Conservation (phyloP, 2,329 filamentous ascomycete genomes). For the Trichoderma simmonsii region DNA sequence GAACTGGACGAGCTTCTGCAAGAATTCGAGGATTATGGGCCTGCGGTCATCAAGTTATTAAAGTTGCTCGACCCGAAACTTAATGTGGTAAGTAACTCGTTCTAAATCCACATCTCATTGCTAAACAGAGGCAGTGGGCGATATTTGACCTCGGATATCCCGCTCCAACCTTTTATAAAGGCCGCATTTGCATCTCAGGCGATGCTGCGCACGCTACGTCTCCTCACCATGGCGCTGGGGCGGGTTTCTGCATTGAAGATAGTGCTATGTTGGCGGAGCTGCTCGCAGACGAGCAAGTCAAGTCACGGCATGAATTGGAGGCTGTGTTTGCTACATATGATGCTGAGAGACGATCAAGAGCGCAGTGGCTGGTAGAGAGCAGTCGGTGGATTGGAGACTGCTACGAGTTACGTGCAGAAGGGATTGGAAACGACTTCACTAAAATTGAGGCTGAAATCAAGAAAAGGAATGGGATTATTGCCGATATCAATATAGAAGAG, state of each 20-base stretch:
- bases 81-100: too few relatives aligned
- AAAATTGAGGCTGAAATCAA: too few relatives aligned
- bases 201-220: slow-evolving; percentile 27
- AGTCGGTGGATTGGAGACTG: slow-evolving; percentile 7
- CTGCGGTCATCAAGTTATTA: too few relatives aligned
- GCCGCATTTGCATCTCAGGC: slow-evolving; percentile 24
- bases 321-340: slow-evolving; percentile 7
- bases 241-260: slow-evolving; percentile 24
- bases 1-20: neutral
- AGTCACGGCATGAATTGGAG: neutral
- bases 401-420: neutral
- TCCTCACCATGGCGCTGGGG: slow-evolving; percentile 28
- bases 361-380: slow-evolving; percentile 21
- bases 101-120: too few relatives aligned
- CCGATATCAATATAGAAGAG: too few relatives aligned
- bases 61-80: too few relatives aligned
- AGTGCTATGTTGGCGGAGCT: neutral
- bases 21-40: neutral
- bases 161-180: slow-evolving; percentile 18
- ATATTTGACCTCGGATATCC: neutral
- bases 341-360: slow-evolving; percentile 4
- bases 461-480: too few relatives aligned
- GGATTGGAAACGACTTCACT: neutral
- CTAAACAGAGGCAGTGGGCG: too few relatives aligned
- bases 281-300: neutral